phyloP scores from a whole-genome alignment of 352 stramenopile species.

The Phytophthora pistaciae region DNA sequence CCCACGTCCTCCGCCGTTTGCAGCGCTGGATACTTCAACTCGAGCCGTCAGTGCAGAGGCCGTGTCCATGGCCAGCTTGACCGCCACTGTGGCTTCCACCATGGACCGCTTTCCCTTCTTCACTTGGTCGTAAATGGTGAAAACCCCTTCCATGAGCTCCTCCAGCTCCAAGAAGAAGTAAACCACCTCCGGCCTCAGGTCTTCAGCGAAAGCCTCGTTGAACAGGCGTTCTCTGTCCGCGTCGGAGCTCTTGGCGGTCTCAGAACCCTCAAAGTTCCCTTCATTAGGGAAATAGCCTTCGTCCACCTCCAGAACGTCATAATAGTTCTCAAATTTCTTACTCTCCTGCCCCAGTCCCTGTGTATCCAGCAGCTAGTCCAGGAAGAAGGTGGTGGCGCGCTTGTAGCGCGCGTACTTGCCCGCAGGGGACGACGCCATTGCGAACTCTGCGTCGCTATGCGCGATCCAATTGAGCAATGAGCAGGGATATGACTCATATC shows the following conservation, averaged over 20 bases:
- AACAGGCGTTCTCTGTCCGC: conserved; percentile 16
- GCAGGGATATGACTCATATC: too few relatives aligned
- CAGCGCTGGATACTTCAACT: conserved; percentile 29
- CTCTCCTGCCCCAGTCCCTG: conserved; percentile 13
- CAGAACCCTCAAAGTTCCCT: not conserved
- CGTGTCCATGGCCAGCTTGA: conserved; percentile 37
- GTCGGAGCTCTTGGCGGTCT: not conserved
- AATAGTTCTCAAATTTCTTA: conserved; percentile 35
- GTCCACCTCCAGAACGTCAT: conserved; percentile 32
- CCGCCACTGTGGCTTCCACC: conserved; percentile 43
- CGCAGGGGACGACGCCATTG: conserved; percentile 1
- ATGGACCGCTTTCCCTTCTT: conserved; percentile 43
- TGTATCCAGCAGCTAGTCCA: conserved; percentile 19
- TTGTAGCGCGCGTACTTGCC: conserved; percentile 24
- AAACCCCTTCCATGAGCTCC: conserved; percentile 31
- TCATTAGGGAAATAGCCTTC: conserved; percentile 30
- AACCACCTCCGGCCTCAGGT: conserved; percentile 19
- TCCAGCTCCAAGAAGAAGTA: conserved; percentile 45
- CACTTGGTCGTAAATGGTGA: conserved; percentile 34
- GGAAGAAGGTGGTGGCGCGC: conserved; percentile 19
- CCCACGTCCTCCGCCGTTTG: conserved; percentile 28
- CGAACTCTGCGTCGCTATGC: not conserved
- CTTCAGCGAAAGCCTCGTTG: conserved; percentile 16
- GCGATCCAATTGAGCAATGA: too few relatives aligned
- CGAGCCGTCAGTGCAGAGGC: conserved; percentile 18